Evolutionary conservation across 306 rosid genomes (phyloP).

Genomic region (Cucumis melo): DNA sequence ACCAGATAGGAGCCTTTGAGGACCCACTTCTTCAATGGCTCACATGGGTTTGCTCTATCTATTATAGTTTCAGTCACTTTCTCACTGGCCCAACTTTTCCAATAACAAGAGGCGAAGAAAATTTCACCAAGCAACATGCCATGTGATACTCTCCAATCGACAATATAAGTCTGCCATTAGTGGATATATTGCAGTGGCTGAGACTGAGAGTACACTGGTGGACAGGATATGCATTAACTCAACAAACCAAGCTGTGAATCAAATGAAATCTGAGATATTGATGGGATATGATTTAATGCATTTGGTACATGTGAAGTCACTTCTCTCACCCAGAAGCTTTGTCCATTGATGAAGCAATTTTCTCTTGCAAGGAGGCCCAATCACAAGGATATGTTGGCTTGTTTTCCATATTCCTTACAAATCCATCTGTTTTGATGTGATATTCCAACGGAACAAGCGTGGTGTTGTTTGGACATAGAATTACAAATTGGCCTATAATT

Average conservation of each 20-base stretch:
- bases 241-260: neutral
- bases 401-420: neutral
- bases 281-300: neutral
- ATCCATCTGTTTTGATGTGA: neutral
- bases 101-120: neutral
- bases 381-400: conserved; percentile 1
- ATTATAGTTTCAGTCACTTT: neutral
- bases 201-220: neutral
- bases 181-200: neutral
- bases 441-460: neutral
- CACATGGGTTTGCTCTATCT: neutral
- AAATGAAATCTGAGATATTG: neutral
- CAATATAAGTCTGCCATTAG: neutral
- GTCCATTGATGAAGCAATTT: neutral
- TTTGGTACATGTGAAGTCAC: neutral
- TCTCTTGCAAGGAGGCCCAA: neutral
- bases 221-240: neutral
- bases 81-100: neutral
- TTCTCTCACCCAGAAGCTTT: neutral
- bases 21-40: neutral
- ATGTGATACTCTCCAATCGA: neutral
- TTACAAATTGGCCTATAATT: neutral
- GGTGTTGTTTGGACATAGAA: neutral
- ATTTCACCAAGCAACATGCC: conserved; percentile 4
- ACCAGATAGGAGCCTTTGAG: neutral